Base-by-base conservation (phyloP, 768 basidiomycete genomes). In the Russula sp. region DNA sequence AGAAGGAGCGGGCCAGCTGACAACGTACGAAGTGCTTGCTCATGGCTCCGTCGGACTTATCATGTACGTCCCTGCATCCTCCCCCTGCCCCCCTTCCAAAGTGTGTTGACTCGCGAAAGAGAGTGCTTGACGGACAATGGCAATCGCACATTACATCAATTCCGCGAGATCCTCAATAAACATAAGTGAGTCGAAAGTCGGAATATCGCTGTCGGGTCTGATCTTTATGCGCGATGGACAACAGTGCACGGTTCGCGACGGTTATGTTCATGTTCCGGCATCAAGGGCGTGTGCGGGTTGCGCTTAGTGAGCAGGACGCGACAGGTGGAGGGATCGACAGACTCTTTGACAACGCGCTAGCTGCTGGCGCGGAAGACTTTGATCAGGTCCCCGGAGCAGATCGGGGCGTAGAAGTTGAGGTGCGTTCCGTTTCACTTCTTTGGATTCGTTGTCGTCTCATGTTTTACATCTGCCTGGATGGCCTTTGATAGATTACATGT, bases 21-120 rank as follows among this genome's bases (percentile, higher is more conserved):
- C 46, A 7, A 62, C 54, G 11, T 69, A 67, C 52, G 68, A 69
- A 42, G 68, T 54, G 52, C 63, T 69, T 9, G 68, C 68, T 1
- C 66, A 69, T 18, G 68, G 68, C 22, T 55, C 66, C 2, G 66
- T 67, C n/a, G 68, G 68, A 54, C 48, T 69, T 49, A 62, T 69
- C 58, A 59, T 69, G 68, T 69, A 57, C n/a, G 68, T 69, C 38
- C 10, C 28, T 9, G 1, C 18, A 4, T 18, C 36, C 3, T 26
- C 11, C 13, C 5, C 18, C 28, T 9, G n/a, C 11, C 58, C 8
- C 22, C 11, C 9, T 3, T 5, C 20, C 36, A 34, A 18, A 8
- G 3, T 3, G 32, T 44, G 34, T 57, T 64, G 57, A 64, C 24
- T 18, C 20, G 9, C 50, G 57, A 61, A 61, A 69, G 66, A 57